A percentile compares a stretch with the other conserved stretches of the same genome.
Evolutionary conservation across 177 flowering plant genomes (phyloP).

Genomic region (Tripterygium wilfordii): DNA sequence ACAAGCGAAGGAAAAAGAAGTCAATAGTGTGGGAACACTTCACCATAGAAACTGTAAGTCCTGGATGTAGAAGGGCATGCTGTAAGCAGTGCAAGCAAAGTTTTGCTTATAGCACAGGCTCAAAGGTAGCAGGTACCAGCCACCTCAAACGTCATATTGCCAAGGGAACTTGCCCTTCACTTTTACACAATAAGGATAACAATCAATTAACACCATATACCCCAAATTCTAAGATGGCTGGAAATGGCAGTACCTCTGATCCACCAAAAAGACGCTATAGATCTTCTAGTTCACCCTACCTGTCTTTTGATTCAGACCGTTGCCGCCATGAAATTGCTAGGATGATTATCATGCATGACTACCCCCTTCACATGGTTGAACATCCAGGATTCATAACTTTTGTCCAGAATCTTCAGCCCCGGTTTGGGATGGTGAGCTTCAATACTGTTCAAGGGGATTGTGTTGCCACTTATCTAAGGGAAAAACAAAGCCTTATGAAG

Average conservation of each 20-base stretch:
- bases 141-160: slow-evolving; percentile 84
- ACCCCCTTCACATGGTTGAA: slow-evolving; percentile 80
- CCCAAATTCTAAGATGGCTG: too few species aligned
- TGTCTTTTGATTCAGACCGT: slow-evolving; percentile 48
- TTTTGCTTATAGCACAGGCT: slow-evolving; percentile 82
- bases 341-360: slow-evolving; percentile 89
- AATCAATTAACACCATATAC: slow-evolving; percentile 40
- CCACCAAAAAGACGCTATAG: slow-evolving; percentile 53
- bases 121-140: slow-evolving; percentile 82
- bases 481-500: slow-evolving; percentile 52
- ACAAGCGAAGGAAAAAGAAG: slow-evolving; percentile 73
- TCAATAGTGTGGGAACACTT: slow-evolving; percentile 89
- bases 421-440: slow-evolving; percentile 56
- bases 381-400: slow-evolving; percentile 68
- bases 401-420: slow-evolving; percentile 76
- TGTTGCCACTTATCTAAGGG: slow-evolving; percentile 62
- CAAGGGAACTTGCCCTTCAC: slow-evolving; percentile 60
- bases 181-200: slow-evolving; percentile 37
- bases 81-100: slow-evolving; percentile 81
- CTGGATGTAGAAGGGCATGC: slow-evolving; percentile 62
- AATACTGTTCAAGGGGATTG: slow-evolving; percentile 71
- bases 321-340: slow-evolving; percentile 63
- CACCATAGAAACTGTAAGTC: slow-evolving; percentile 55
- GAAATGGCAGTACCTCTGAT: slow-evolving; percentile 23
- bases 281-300: slow-evolving; percentile 21